Evolutionary conservation across 2,329 filamentous ascomycete species (phyloP), one percentile per base, ranked within the genome.

Genomic region (Nemania abortiva): DNA sequence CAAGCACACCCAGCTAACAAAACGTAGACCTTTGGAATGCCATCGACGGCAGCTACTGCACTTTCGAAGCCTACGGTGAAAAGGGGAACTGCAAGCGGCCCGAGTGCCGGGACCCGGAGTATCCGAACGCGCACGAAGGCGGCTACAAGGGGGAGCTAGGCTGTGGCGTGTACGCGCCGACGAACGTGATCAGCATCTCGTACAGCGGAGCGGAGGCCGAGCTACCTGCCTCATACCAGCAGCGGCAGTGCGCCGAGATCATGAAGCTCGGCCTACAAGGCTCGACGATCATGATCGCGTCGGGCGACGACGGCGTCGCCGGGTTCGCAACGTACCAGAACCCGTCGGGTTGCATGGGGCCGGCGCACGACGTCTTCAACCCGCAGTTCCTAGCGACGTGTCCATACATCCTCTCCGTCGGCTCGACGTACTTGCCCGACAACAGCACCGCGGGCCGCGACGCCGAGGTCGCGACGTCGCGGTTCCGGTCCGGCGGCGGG

Each of bases 191-290:
- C 68, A 84, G 82, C 45, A 86, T 90, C 71, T 87, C 84, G 3
- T 89, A 89, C 74, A 86, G 86, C 55, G 84, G 84, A 50, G 82
- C 84, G 52, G 88, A 90, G 77, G 78, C 79, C 5, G 84, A 85
- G 24, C 80, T 89, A 22, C 87, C 88, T 0, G 77, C 82, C 5
- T 80, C 79, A 70, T 90, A 90, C 77, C 85, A 88, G 72, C 80
- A 84, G 70, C 81, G 83, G 11, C 83, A 85, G 74, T 86, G 85
- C 76, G 78, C 80, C 63, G 83, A 86, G 76, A 84, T 86, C 72
- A 79, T 88, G 74, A 88, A 88, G 75, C 82, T 88, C 0, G 84
- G 82, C 5, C 79, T 85, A 10, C 83, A 84, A 70, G 84, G 85
- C 52, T 77, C 83, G n/a, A 85, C 83, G 1, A 76, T 85, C 15